Evolutionary conservation across 495 filamentous ascomycete genomes (phyloP), one percentile per base, ranked within the genome.

Genomic region (Oleoguttula mirabilis): DNA sequence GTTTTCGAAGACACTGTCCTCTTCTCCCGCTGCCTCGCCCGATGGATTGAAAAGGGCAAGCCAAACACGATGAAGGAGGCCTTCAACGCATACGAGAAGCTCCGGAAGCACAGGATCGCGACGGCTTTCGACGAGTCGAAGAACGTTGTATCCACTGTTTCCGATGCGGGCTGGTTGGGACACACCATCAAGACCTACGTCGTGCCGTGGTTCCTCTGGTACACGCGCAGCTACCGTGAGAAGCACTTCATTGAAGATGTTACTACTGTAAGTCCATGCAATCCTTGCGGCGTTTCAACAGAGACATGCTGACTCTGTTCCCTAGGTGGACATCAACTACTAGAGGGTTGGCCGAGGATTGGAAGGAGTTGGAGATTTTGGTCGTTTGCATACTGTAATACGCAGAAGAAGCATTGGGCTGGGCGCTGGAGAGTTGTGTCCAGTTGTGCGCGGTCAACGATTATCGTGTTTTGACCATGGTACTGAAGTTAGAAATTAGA

Each of bases 1-100:
- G 74, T 75, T 1, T 65, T 79, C 11, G 75, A 78, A 51, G 75
- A 78, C 56, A 68, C 65, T 3, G 72, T 78, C 24, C 58, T 78
- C 8, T 67, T 78, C 47, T 47, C 47, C 11, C 68, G 68, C 10
- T 61, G 71, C 24, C 47, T 60, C 16, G 45, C 45, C 3, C 32
- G 57, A 12, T 60, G 55, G 55, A 49, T 78, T 7, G 53, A 55
- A 38, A 56, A 60, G 35, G 45, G 51, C 19, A 28, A 32, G 8
- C 49, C 45, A 1, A 46, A 54, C 51, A 23, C 55, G 49, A 24
- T 74, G 14, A 40, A 57, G 1, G 62, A 64, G 40, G 59, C 63
- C 0, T 75, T 79, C 44, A 57, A 64, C 23, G 63, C 64, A 4
- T 77, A 75, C 51, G 73, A 75, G 44, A 49, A 52, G 10, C 56